phyloP scores from a whole-genome alignment of 768 basidiomycete genomes.

The Pleurotus pulmonarius region DNA sequence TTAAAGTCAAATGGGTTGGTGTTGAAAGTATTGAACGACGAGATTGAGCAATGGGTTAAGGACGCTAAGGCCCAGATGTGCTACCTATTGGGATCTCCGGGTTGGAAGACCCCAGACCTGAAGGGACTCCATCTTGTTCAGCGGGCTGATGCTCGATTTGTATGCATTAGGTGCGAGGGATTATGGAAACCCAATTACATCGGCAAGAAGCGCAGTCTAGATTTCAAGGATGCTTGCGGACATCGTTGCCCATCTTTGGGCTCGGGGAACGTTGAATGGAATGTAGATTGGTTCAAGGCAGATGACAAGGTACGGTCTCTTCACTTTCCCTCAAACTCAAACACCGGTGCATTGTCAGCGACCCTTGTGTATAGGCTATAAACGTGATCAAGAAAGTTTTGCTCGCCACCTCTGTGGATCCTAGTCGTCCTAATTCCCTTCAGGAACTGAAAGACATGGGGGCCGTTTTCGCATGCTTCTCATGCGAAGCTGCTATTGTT shows the following conservation, averaged over 20 bases:
- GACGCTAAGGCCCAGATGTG: conserved; percentile 41
- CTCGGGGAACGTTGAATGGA: conserved; percentile 38
- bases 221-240: conserved; percentile 54
- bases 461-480: conserved; percentile 37
- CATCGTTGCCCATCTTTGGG: conserved; percentile 46
- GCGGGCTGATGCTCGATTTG: conserved; percentile 55
- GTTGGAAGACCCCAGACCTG: conserved; percentile 49
- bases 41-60: conserved; percentile 48
- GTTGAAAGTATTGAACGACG: conserved; percentile 31
- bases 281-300: conserved; percentile 46
- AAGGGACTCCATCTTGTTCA: conserved; percentile 51
- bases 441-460: conserved; percentile 19
- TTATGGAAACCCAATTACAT: conserved; percentile 20
- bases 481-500: conserved; percentile 45
- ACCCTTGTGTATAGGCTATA: conserved; percentile 37
- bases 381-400: conserved; percentile 37
- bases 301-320: conserved; percentile 46
- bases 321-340: not conserved
- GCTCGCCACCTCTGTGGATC: conserved; percentile 22
- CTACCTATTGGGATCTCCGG: conserved; percentile 41
- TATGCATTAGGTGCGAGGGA: conserved; percentile 48
- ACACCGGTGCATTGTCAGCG: not conserved
- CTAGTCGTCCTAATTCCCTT: conserved; percentile 22
- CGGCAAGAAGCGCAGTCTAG: conserved; percentile 43
- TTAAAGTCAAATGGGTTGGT: conserved; percentile 24